Evolutionary conservation across 2,329 filamentous ascomycete genomes (phyloP).

Genomic region (Cercospora zeae-maydis): DNA sequence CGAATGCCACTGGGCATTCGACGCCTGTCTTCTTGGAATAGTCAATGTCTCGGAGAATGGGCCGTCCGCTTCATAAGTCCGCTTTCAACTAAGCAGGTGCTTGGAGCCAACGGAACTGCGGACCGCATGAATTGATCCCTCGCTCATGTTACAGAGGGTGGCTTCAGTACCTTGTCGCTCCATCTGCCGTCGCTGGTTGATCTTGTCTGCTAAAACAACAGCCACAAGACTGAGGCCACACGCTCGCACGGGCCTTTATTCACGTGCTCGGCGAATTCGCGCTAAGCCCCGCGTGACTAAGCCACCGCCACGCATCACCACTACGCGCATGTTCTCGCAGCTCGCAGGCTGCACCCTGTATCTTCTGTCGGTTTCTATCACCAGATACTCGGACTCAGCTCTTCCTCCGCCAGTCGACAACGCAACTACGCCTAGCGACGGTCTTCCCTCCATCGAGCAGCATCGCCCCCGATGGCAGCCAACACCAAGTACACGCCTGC

Average conservation of each 20-base stretch:
- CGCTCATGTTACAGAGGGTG: no score
- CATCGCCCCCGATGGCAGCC: conserved; percentile 57
- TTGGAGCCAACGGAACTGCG: no score
- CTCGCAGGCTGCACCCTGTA: conserved; percentile 5
- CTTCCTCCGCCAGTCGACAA: not conserved
- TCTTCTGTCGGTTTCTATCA: conserved; percentile 15
- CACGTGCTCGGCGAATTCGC: conserved; percentile 3
- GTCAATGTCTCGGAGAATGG: no score
- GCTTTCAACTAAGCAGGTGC: no score
- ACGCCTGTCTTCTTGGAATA: no score
- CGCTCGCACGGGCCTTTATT: not conserved
- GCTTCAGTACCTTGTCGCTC: no score
- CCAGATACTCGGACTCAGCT: conserved; percentile 5
- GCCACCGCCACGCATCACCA: not conserved
- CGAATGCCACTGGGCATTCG: no score
- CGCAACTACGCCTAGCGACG: not conserved
- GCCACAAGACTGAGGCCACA: not conserved
- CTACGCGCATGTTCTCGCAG: not conserved
- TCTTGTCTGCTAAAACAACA: no score
- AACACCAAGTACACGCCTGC: conserved; percentile 80
- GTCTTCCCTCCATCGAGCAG: not conserved
- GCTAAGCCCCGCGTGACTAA: conserved; percentile 4
- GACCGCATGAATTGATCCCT: no score
- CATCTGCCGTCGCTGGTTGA: no score
- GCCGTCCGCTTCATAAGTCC: no score